phyloP scores from a whole-genome alignment of 108 stramenopile species.

The Stephanodiscus triporus region DNA sequence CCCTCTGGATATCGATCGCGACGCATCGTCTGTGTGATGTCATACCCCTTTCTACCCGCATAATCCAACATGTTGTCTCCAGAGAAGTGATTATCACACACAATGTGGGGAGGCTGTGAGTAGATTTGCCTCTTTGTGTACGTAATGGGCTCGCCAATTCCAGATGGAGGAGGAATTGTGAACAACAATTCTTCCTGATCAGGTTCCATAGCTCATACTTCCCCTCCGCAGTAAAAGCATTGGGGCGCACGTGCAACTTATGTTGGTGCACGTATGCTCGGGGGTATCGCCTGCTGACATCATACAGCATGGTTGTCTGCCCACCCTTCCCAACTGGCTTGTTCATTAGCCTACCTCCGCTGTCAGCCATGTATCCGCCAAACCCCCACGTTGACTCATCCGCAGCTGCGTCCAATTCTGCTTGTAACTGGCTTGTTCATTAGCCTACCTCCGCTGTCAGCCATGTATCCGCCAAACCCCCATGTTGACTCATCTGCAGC shows the following conservation, averaged over 20 bases:
- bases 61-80: background rate
- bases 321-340: too few species aligned
- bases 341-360: too few species aligned
- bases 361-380: too few species aligned
- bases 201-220: slow-evolving; percentile 6
- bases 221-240: background rate
- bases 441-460: background rate
- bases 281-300: background rate
- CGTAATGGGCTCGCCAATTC: background rate
- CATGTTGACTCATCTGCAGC: slow-evolving; percentile 14
- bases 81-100: slow-evolving; percentile 24
- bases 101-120: background rate
- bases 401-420: too few species aligned
- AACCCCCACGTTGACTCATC: too few species aligned
- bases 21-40: background rate
- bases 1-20: slow-evolving; percentile 13
- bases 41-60: slow-evolving; percentile 10
- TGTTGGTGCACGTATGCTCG: slow-evolving; percentile 20
- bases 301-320: too few species aligned
- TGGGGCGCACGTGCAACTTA: background rate
- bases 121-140: slow-evolving; percentile 10
- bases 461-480: slow-evolving; percentile 10
- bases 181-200: background rate
- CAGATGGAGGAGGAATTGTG: background rate
- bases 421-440: slow-evolving; percentile 1